Evolutionary conservation across 139 green algal species (phyloP).

Genomic region (Micromonas commoda): DNA sequence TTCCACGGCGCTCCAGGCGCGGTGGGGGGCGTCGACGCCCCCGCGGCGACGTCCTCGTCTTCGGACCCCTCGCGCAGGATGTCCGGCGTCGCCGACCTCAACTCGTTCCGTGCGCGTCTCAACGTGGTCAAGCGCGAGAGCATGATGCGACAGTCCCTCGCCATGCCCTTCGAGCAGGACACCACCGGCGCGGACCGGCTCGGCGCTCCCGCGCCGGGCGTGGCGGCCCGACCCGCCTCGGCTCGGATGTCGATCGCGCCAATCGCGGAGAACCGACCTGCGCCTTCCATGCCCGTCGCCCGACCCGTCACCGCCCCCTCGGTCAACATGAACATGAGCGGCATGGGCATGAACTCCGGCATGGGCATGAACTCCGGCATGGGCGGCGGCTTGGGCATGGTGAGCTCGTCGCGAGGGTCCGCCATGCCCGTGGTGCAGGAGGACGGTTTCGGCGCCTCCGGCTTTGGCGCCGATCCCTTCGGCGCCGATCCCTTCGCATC

Average conservation of each 20-base stretch:
- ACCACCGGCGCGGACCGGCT: background rate
- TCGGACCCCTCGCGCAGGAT: background rate
- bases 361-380: constrained; percentile 4
- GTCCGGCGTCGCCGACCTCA: background rate
- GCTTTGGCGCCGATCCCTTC: too few species aligned
- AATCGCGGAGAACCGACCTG: too few species aligned
- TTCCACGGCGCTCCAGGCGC: background rate
- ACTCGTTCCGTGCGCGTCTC: background rate
- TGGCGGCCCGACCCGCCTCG: too few species aligned
- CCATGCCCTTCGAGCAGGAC: too few species aligned
- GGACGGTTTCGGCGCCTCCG: too few species aligned
- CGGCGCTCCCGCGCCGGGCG: too few species aligned
- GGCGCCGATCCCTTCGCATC: background rate
- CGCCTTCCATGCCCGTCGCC: too few species aligned
- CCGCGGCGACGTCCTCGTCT: background rate
- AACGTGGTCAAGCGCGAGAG: background rate
- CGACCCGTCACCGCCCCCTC: too few species aligned
- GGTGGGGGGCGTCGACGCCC: background rate
- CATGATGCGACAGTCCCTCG: background rate
- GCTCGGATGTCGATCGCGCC: too few species aligned
- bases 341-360: background rate
- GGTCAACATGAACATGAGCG: too few species aligned
- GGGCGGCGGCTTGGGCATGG: background rate
- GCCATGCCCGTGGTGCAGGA: too few species aligned
- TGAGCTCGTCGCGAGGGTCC: background rate